Evolutionary conservation across 2,329 filamentous ascomycete species (phyloP), one percentile per base, ranked within the genome.

Genomic region (Ilyonectria mors-panacis): DNA sequence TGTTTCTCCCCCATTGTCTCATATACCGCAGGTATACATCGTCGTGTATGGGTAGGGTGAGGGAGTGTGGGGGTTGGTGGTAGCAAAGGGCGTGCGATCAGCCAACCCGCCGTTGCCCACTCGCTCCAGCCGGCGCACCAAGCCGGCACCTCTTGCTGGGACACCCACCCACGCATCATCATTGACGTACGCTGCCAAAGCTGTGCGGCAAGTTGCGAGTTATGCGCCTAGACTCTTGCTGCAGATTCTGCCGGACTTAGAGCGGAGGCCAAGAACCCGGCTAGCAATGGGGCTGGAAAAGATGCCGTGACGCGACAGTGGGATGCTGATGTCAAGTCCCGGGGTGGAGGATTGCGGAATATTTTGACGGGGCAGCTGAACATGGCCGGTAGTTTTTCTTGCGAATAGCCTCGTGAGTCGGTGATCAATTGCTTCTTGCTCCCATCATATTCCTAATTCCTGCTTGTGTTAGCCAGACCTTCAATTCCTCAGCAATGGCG

Each of bases 371-470:
- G 50, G 30, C n/a, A 13, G 50, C 28, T 53, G 30, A 33, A 21
- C 33, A 33, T 33, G 28, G 28, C n/a, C 50, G 50, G 19, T 19
- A 7, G 50, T 35, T 21, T 30, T 53, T 35, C 33, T 37, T 68
- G 69, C 35, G 73, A 73, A 75, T 75, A 73, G 67, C 73, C 69
- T 75, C 72, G 57, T 39, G 37, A 44, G 19, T 23, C 45, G 19
- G 44, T 12, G n/a, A 45, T 48, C 19, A 59, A 42, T 30, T 51
- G 42, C 37, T 48, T 55, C 37, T 42, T 57, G 21, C 37, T 48
- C 23, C 15, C n/a, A 35, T 57, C 15, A 6, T 51, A 39, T 42
- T 30, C 4, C 47, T 21, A 57, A 66, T 57, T 44, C 45, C 28
- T 54, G n/a, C 21, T 13, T 23, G 50, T 59, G 45, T 26, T 30